Evolutionary conservation across 495 filamentous ascomycete species (phyloP).

Genomic region (Penicillium flavigenum): DNA sequence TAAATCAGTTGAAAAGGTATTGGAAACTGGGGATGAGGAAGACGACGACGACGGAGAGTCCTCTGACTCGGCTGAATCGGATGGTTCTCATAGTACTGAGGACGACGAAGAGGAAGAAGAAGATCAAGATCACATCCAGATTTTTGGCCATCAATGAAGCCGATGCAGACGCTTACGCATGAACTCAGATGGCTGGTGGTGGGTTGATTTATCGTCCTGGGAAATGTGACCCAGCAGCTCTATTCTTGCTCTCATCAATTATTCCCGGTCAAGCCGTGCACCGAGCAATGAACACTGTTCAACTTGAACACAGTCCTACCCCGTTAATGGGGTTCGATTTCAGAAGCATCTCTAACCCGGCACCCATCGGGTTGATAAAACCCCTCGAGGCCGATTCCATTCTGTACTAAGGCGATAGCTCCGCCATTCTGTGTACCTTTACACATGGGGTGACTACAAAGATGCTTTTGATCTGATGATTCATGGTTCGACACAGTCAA

Average conservation of each 20-base stretch:
- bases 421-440: background rate
- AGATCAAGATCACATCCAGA: constrained; percentile 59
- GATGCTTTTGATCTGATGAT: background rate
- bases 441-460: background rate
- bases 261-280: background rate
- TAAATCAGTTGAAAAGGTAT: constrained; percentile 27
- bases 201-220: background rate
- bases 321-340: background rate
- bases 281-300: background rate
- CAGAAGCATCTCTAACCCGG: background rate
- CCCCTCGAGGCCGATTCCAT: background rate
- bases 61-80: constrained; percentile 15
- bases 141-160: constrained; percentile 67
- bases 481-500: background rate
- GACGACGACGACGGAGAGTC: constrained; percentile 36
- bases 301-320: background rate
- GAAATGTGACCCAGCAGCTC: background rate
- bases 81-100: constrained; percentile 36
- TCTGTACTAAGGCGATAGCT: background rate
- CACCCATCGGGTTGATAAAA: background rate
- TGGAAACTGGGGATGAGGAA: constrained; percentile 38
- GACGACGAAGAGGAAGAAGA: constrained; percentile 49
- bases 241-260: background rate
- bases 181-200: constrained; percentile 1
- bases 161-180: background rate